Evolutionary conservation across 176 grass and related monocot species (phyloP).

Genomic region (Triticum turgidum): DNA sequence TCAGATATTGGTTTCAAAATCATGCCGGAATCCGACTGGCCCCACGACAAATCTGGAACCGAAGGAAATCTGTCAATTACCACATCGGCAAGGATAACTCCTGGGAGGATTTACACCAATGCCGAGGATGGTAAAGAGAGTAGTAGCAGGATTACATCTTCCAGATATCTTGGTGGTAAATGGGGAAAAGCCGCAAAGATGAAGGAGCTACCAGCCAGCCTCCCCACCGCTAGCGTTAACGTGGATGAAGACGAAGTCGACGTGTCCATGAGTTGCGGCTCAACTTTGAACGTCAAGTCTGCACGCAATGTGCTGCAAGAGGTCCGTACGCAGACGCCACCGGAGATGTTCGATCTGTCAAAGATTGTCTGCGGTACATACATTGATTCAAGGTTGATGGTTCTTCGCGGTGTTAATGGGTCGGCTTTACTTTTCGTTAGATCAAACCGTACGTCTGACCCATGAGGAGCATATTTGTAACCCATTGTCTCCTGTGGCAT

Average conservation of each 20-base stretch:
- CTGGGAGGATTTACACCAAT: conserved; percentile 66
- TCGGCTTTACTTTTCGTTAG: conserved; percentile 80
- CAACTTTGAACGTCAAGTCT: conserved; percentile 30
- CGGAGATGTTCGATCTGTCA: conserved; percentile 85
- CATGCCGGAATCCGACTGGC: conserved; percentile 77
- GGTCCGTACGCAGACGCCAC: conserved; percentile 72
- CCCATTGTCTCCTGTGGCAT: conserved; percentile 10
- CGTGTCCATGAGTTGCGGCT: conserved; percentile 59
- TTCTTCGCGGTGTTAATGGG: conserved; percentile 72
- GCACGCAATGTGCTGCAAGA: conserved; percentile 70
- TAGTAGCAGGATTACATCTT: conserved; percentile 2
- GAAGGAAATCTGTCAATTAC: conserved; percentile 54
- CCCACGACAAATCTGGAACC: conserved; percentile 79
- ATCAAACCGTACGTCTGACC: conserved; percentile 40
- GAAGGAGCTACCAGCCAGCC: conserved; percentile 62
- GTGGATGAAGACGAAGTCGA: conserved; percentile 52
- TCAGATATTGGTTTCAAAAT: conserved; percentile 84
- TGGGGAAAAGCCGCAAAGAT: conserved; percentile 53
- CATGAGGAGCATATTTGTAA: conserved; percentile 36
- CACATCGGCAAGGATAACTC: conserved; percentile 49
- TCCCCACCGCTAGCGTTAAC: conserved; percentile 51
- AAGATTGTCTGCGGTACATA: conserved; percentile 87
- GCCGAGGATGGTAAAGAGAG: conserved; percentile 40
- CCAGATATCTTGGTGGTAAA: conserved; percentile 45
- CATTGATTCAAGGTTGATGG: conserved; percentile 81